These are phyloP conservation scores for Rhodotorula babjevae DNA, from an alignment of 768 basidiomycete genomes.

Conservation along the genomic window DNA sequence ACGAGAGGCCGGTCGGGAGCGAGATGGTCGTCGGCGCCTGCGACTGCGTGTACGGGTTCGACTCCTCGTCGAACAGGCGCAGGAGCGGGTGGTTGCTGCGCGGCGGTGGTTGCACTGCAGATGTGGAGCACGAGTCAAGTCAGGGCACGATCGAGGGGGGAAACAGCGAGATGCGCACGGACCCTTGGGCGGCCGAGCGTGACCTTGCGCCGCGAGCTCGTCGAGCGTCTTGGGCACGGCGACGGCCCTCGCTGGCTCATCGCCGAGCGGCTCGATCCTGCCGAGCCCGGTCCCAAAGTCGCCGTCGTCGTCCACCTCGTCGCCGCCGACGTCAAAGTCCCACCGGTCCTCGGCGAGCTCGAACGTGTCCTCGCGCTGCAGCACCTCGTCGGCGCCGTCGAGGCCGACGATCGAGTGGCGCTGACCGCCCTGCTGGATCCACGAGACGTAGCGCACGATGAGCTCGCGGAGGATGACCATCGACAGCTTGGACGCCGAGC, in stretches of 20 bases:
- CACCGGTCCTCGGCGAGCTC: conserved; percentile 36
- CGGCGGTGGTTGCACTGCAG: neutral
- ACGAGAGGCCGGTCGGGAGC: conserved; percentile 18
- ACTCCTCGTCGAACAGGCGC: conserved; percentile 40
- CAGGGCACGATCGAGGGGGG: neutral
- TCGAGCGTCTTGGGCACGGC: conserved; percentile 36
- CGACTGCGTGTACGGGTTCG: conserved; percentile 40
- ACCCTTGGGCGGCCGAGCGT: conserved; percentile 17
- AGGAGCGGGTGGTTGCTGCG: conserved; percentile 34
- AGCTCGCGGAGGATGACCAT: conserved; percentile 73
- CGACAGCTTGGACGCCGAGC: conserved; percentile 61
- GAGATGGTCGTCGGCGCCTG: conserved; percentile 55
- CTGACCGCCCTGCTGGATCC: conserved; percentile 63
- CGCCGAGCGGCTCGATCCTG: conserved; percentile 17
- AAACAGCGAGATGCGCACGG: conserved; percentile 46
- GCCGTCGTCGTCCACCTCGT: conserved; percentile 8
- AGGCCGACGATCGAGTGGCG: conserved; percentile 71
- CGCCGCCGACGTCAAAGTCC: conserved; percentile 35
- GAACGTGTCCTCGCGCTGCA: conserved; percentile 29
- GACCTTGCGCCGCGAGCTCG: conserved; percentile 29
- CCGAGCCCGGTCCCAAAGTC: conserved; percentile 13
- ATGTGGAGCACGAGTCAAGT: neutral
- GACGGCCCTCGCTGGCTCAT: conserved; percentile 16
- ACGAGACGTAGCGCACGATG: conserved; percentile 68
- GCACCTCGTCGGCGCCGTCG: conserved; percentile 47